Base-by-base conservation (phyloP, 1,284 basidiomycete genomes). In the Coniophora puteana region DNA sequence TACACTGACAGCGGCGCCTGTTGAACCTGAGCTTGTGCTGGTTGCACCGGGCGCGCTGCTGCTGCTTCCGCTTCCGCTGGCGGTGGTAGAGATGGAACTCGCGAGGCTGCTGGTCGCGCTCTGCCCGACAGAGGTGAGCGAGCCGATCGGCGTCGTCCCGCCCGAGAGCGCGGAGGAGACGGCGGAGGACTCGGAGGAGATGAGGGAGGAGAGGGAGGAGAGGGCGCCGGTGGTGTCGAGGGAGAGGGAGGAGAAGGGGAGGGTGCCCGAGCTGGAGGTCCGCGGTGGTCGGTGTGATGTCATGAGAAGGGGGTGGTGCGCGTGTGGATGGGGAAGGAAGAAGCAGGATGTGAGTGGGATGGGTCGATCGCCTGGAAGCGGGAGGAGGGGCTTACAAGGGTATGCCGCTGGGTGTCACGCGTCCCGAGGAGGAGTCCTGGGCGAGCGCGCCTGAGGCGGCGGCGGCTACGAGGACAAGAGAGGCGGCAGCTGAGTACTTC, bases 101-200 rank as follows among this genome's bases (percentile, higher is more conserved):
- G 24, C 12, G n/a, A n/a, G n/a, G n/a, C n/a, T n/a, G n/a, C n/a
- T n/a, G n/a, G n/a, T 31, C 14, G 20, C 29, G 29, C 29, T 31
- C 14, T 31, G 29, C n/a, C n/a, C 14, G 8, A 14, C 7, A 12
- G 32, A 10, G 5, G 28, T 40, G 24, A 12, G 29, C 1, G 22
- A 4, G 7, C 1, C 5, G 26, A n/a, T 14, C 7, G 16, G 12
- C 24, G 16, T 1, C 5, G 33, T 10, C 7, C 17, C 8, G 7
- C 17, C 10, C 13, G 34, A 5, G 2, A 25, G 6, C 18, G 13
- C 24, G 1, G 58, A 53, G 8, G 5, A 33, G 32, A 61, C 1
- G 3, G 40, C 38, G 17, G 41, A 57, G 12, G 57, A 56, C 17
- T 56, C 45, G 14, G 60, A 55, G 23, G 57, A 59, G 33, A 61